Evolutionary conservation across 208 protist genomes (phyloP).

Genomic region (Angomonas deanei): DNA sequence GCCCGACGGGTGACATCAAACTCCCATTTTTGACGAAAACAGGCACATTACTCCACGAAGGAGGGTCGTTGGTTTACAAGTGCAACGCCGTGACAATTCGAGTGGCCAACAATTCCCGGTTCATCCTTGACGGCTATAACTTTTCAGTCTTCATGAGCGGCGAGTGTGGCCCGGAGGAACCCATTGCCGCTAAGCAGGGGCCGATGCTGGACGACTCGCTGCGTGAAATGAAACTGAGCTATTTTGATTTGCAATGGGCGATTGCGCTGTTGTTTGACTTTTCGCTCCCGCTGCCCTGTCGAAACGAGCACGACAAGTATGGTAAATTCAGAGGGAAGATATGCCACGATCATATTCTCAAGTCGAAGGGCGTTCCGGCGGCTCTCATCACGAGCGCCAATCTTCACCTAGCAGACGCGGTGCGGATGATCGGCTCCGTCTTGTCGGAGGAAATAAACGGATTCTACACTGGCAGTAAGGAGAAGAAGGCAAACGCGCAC

Average conservation of each 20-base stretch:
- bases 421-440: constrained; percentile 33
- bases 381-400: constrained; percentile 17
- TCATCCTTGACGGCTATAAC: constrained; percentile 33
- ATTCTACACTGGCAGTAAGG: constrained; percentile 3
- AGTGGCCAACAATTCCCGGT: constrained; percentile 29
- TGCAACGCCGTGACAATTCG: constrained; percentile 19
- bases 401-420: constrained; percentile 27
- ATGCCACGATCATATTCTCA: constrained; percentile 29
- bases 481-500: constrained; percentile 2
- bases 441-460: constrained; percentile 23
- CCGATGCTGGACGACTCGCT: constrained; percentile 12
- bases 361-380: constrained; percentile 11
- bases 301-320: constrained; percentile 14
- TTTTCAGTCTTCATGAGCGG: constrained; percentile 40
- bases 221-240: constrained; percentile 29
- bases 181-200: not conserved
- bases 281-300: constrained; percentile 25
- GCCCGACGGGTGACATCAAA: constrained; percentile 26
- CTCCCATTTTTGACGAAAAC: constrained; percentile 37
- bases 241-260: constrained; percentile 68
- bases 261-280: constrained; percentile 60
- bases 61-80: constrained; percentile 20
- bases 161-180: constrained; percentile 3
- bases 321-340: constrained; percentile 12
- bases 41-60: constrained; percentile 20